A percentile compares a stretch with the other conserved stretches of the same genome.
phyloP scores from a whole-genome alignment of 441 rosid species.

The Pelargonium cotyledonis region DNA sequence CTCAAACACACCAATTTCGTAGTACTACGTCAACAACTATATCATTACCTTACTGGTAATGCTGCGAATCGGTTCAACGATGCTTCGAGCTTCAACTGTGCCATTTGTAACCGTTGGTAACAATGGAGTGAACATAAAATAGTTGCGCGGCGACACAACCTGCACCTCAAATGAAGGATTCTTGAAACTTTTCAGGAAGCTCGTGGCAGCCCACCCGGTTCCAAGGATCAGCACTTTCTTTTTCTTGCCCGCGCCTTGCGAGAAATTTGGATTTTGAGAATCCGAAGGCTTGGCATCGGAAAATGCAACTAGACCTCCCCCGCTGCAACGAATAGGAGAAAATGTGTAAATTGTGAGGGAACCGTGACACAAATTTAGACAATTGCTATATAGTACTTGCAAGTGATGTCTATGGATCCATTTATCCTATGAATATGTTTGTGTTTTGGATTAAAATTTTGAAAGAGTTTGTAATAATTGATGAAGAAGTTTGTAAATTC shows the following conservation, averaged over 20 bases:
- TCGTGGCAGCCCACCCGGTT: conserved; percentile 95
- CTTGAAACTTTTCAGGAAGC: conserved; percentile 69
- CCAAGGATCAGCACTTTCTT: conserved; percentile 90
- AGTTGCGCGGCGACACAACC: conserved; percentile 92
- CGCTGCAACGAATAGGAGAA: conserved; percentile 36
- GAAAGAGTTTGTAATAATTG: no score
- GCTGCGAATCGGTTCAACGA: conserved; percentile 85
- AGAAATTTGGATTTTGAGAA: conserved; percentile 23
- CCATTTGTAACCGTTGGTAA: conserved; percentile 95
- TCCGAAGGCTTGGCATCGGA: conserved; percentile 47
- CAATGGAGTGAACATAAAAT: conserved; percentile 92
- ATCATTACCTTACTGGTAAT: conserved; percentile 66
- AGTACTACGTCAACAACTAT: no score
- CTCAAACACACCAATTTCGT: no score
- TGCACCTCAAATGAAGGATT: conserved; percentile 69
- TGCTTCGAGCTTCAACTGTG: conserved; percentile 80
- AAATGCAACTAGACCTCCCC: conserved; percentile 78
- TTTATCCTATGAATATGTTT: no score
- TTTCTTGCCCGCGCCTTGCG: conserved; percentile 43
- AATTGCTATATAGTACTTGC: no score
- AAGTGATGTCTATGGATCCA: no score
- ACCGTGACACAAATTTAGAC: no score
- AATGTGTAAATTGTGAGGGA: neutral
- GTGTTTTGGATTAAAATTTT: no score
- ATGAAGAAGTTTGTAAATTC: no score